Conservation (phyloP, 108 stramenopile genomes). For the Nitzschia sp. region DNA sequence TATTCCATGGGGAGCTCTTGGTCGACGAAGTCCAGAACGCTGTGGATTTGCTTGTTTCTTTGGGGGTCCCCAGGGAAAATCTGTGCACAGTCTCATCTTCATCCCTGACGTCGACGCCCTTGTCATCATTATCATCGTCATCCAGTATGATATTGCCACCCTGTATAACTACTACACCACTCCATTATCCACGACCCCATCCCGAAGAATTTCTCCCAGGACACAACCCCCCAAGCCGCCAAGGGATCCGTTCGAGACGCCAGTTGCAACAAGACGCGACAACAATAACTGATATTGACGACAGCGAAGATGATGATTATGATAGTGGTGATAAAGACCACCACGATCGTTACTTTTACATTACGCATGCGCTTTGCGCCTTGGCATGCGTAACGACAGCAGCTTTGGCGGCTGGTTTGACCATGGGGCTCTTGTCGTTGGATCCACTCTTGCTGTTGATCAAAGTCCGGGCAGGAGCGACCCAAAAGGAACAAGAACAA, state of each 20-base stretch:
- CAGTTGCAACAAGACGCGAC: slow-evolving; percentile 4
- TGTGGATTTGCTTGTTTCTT: slow-evolving; percentile 14
- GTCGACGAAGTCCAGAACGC: no score
- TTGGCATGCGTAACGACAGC: slow-evolving; percentile 76
- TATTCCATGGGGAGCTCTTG: no score
- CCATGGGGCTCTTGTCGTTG: slow-evolving; percentile 89
- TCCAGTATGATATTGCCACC: not conserved
- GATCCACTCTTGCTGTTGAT: slow-evolving; percentile 87
- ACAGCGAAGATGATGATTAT: slow-evolving; percentile 27
- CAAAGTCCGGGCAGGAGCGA: slow-evolving; percentile 58
- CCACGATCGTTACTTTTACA: slow-evolving; percentile 16
- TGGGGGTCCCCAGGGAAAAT: slow-evolving; percentile 29
- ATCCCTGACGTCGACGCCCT: not conserved
- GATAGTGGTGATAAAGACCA: slow-evolving; percentile 10
- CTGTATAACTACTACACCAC: no score
- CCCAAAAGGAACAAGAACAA: slow-evolving; percentile 43
- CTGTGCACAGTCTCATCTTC: slow-evolving; percentile 12
- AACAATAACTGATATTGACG: not conserved
- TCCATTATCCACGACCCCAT: not conserved
- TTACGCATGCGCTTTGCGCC: slow-evolving; percentile 45
- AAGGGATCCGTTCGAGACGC: slow-evolving; percentile 9
- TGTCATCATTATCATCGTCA: no score
- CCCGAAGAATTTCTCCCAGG: not conserved
- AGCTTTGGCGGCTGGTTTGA: slow-evolving; percentile 92
- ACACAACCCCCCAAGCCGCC: not conserved